Evolutionary conservation across 352 stramenopile species (phyloP).

Genomic region (Phytophthora europaea): DNA sequence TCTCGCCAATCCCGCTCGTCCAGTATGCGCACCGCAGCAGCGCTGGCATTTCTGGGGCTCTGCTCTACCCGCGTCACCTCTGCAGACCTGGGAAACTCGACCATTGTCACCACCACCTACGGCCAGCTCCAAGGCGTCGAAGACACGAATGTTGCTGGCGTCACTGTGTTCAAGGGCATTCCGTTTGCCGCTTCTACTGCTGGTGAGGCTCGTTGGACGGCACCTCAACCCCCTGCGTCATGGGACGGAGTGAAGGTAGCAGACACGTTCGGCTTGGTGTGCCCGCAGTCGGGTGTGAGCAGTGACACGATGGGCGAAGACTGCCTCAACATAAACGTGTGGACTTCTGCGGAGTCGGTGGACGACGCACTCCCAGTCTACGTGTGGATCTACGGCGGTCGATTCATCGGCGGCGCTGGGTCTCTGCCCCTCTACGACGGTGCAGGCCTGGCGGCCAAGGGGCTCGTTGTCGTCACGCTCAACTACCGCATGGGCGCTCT

Average conservation of each 20-base stretch:
- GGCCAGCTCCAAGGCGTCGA: background rate
- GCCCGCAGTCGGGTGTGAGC: background rate
- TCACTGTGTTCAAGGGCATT: background rate
- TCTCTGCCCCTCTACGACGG: constrained; percentile 18
- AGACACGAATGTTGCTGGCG: background rate
- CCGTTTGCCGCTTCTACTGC: background rate
- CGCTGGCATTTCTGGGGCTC: background rate
- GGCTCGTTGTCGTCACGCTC: constrained; percentile 84
- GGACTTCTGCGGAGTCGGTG: background rate
- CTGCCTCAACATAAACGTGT: background rate
- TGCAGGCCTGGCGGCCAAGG: constrained; percentile 23
- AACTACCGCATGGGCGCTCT: constrained; percentile 92
- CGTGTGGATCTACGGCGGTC: constrained; percentile 25
- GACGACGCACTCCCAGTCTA: constrained; percentile 14
- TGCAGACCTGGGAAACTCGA: background rate
- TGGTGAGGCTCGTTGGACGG: background rate
- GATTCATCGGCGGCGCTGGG: constrained; percentile 10
- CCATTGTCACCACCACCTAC: background rate
- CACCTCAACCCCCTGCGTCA: background rate
- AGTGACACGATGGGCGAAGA: background rate
- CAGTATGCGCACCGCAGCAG: background rate
- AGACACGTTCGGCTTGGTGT: background rate
- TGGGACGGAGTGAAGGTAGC: background rate
- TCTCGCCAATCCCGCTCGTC: background rate
- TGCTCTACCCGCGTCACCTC: background rate